Percentiles rank a stretch among this genome's conserved stretches.
phyloP scores from a whole-genome alignment of 495 filamentous ascomycete genomes.

The Beverwykella pulmonaria region DNA sequence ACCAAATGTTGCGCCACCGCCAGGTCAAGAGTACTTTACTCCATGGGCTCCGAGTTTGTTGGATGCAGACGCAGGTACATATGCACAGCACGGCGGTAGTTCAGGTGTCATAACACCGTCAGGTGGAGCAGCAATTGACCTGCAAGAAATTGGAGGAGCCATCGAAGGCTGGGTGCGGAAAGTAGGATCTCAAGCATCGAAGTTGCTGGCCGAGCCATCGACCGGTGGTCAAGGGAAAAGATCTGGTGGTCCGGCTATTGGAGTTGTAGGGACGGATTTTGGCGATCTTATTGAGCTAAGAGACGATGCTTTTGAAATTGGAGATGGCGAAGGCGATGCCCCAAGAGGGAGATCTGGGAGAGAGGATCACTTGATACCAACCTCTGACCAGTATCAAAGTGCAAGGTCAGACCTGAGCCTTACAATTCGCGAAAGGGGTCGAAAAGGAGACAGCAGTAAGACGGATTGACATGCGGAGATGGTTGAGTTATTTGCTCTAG shows the following conservation, averaged over 20 bases:
- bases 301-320: conserved; percentile 57
- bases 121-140: conserved; percentile 44
- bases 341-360: conserved; percentile 9
- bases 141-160: conserved; percentile 82
- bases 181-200: conserved; percentile 64
- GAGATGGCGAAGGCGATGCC: conserved; percentile 25
- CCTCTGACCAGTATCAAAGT: conserved; percentile 26
- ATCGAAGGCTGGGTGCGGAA: conserved; percentile 89
- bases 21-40: conserved; percentile 42
- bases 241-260: conserved; percentile 43
- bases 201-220: conserved; percentile 47
- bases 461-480: conserved; percentile 6
- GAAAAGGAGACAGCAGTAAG: conserved; percentile 12
- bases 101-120: conserved; percentile 22
- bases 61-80: conserved; percentile 29
- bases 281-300: conserved; percentile 87
- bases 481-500: neutral
- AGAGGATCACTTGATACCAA: neutral
- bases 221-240: conserved; percentile 40
- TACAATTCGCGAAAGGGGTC: conserved; percentile 3
- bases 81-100: conserved; percentile 13
- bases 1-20: conserved; percentile 64
- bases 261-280: conserved; percentile 44
- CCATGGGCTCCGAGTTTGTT: conserved; percentile 46
- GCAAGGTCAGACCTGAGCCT: conserved; percentile 20